A percentile compares a stretch with the other conserved stretches of the same genome.
These are phyloP conservation scores for Tulasnella sp. DNA, from an alignment of 768 basidiomycete species.

Conservation along the genomic window DNA sequence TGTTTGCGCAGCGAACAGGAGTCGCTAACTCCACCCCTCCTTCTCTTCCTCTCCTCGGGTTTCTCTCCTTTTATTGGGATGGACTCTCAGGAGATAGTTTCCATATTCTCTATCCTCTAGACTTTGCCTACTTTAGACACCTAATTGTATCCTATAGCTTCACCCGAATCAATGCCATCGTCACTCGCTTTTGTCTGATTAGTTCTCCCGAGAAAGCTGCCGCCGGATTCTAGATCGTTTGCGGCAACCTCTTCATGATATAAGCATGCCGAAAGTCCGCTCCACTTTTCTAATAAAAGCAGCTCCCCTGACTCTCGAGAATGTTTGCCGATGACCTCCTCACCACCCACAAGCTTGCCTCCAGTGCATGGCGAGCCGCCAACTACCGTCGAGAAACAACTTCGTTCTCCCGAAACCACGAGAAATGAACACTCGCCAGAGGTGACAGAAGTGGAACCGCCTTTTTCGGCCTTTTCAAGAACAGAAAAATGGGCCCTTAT, in stretches of 20 bases:
- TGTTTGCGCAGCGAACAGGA: slow-evolving; percentile 1
- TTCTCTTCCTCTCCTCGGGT: neutral
- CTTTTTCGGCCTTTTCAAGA: slow-evolving; percentile 16
- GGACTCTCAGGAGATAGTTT: neutral
- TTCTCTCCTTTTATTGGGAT: neutral
- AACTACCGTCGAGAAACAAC: neutral
- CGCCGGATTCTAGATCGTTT: neutral
- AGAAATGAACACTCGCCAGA: neutral
- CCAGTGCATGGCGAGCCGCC: neutral
- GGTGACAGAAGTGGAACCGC: neutral
- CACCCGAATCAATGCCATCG: neutral
- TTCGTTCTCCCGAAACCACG: neutral
- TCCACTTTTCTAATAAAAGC: neutral
- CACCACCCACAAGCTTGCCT: neutral
- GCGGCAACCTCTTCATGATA: neutral
- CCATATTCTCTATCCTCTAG: neutral
- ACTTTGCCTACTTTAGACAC: neutral
- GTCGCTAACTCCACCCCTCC: neutral
- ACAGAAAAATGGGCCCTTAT: slow-evolving; percentile 26
- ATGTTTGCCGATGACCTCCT: neutral
- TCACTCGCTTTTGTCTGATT: neutral
- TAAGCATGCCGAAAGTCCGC: neutral
- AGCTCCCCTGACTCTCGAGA: neutral
- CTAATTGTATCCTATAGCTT: neutral
- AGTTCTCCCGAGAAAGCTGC: neutral